Evolutionary conservation across 2,329 filamentous ascomycete species (phyloP).

Genomic region (Stachybotrys echinatus): DNA sequence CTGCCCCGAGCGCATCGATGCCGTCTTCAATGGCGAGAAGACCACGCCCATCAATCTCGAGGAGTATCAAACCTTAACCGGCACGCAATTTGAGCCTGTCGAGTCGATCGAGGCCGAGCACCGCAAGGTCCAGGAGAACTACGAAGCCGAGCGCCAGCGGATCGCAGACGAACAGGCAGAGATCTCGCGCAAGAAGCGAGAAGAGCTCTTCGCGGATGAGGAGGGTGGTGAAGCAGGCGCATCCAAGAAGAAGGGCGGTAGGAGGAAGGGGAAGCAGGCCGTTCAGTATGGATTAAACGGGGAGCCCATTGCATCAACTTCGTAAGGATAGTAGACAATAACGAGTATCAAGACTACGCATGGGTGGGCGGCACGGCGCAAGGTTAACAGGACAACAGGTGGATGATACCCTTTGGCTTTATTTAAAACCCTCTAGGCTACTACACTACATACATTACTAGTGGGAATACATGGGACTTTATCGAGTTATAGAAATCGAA

Average conservation of each 20-base stretch:
- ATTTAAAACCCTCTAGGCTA: not conserved
- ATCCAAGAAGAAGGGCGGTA: constrained; percentile 26
- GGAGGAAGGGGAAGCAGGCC: constrained; percentile 24
- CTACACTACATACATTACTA: too few relatives aligned
- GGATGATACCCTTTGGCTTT: constrained; percentile 8
- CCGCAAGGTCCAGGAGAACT: constrained; percentile 38
- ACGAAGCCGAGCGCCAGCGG: constrained; percentile 37
- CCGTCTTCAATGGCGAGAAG: constrained; percentile 57
- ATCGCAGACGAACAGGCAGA: constrained; percentile 42
- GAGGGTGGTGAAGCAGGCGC: constrained; percentile 14
- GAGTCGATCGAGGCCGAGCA: constrained; percentile 53
- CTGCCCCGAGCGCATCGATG: constrained; percentile 58
- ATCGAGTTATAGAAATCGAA: too few relatives aligned
- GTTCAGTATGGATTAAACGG: constrained; percentile 31
- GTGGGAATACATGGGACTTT: too few relatives aligned
- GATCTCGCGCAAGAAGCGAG: constrained; percentile 40
- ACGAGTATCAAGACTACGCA: constrained; percentile 3
- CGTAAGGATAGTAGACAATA: constrained; percentile 6
- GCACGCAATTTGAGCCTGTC: constrained; percentile 48
- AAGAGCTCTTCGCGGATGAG: constrained; percentile 42
- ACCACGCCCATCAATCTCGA: constrained; percentile 53
- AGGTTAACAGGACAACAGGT: constrained; percentile 11
- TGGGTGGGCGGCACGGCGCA: constrained; percentile 7
- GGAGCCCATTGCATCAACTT: constrained; percentile 23
- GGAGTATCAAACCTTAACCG: constrained; percentile 52